Evolutionary conservation across 352 stramenopile genomes (phyloP).

Genomic region (Globisporangium solare): DNA sequence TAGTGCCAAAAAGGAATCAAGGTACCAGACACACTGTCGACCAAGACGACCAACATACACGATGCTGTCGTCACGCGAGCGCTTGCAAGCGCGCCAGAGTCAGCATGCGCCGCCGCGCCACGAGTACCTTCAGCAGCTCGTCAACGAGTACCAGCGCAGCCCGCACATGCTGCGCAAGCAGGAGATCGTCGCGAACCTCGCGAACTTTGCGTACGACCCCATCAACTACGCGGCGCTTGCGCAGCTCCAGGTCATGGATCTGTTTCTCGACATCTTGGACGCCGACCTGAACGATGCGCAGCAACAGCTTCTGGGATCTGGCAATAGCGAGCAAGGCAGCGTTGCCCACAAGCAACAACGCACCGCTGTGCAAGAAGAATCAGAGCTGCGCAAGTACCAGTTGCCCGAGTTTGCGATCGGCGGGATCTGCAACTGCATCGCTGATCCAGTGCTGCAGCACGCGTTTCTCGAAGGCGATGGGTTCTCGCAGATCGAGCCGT

Average conservation of each 20-base stretch:
- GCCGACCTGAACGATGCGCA: slow-evolving; percentile 26
- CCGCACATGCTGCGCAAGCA: slow-evolving; percentile 54
- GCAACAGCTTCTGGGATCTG: background rate
- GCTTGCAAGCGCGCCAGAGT: slow-evolving; percentile 57
- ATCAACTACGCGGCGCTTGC: slow-evolving; percentile 71
- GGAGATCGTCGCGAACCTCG: slow-evolving; percentile 74
- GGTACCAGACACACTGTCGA: no score
- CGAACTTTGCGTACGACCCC: slow-evolving; percentile 84
- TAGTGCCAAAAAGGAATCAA: no score
- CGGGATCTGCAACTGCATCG: slow-evolving; percentile 77
- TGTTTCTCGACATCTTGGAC: slow-evolving; percentile 76
- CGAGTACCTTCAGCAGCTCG: slow-evolving; percentile 73
- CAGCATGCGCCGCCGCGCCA: slow-evolving; percentile 62
- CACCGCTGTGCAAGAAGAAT: background rate
- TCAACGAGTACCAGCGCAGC: slow-evolving; percentile 68
- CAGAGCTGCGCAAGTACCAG: slow-evolving; percentile 19
- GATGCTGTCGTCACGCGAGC: slow-evolving; percentile 65
- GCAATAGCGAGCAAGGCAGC: slow-evolving; percentile 1
- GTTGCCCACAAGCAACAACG: no score
- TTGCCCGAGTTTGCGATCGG: slow-evolving; percentile 65
- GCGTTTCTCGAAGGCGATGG: slow-evolving; percentile 50
- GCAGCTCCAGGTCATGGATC: slow-evolving; percentile 56
- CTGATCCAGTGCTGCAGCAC: slow-evolving; percentile 46
- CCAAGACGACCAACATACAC: background rate
- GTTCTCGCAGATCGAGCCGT: slow-evolving; percentile 36